phyloP scores from a whole-genome alignment of 495 filamentous ascomycete genomes.

The Saxophila tyrrhenica region DNA sequence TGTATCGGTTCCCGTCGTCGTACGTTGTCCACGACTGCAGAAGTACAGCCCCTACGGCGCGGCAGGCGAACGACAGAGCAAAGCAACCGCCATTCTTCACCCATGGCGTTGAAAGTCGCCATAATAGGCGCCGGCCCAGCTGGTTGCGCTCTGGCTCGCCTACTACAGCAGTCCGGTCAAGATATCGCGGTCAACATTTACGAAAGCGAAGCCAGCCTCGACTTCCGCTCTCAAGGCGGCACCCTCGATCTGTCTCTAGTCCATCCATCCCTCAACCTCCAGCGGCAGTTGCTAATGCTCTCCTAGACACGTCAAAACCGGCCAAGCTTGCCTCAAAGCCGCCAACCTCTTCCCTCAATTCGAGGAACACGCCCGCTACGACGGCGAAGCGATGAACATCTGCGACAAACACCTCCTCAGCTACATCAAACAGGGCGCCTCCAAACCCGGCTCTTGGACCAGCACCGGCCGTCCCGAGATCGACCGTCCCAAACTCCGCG shows the following conservation, averaged over 20 bases:
- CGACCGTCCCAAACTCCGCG: conserved; percentile 34
- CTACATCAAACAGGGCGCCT: conserved; percentile 7
- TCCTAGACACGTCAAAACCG: conserved; percentile 33
- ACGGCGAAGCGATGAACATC: conserved; percentile 38
- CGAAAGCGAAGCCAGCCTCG: conserved; percentile 20
- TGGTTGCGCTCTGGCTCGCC: conserved; percentile 43
- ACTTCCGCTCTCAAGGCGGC: conserved; percentile 33
- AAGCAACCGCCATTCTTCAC: background rate
- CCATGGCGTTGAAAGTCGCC: conserved; percentile 8
- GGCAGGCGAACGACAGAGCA: background rate
- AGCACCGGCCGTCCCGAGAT: conserved; percentile 25
- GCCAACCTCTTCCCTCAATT: conserved; percentile 42
- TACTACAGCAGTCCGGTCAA: conserved; percentile 34
- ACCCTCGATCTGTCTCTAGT: conserved; percentile 45
- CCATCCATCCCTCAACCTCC: too few species aligned
- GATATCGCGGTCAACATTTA: conserved; percentile 19
- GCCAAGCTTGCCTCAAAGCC: conserved; percentile 39
- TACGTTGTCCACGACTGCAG: too few species aligned
- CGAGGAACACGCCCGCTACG: conserved; percentile 36
- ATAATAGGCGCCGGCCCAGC: conserved; percentile 38
- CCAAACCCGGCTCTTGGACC: background rate
- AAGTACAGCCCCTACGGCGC: too few species aligned
- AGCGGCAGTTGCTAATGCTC: background rate
- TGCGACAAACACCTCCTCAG: conserved; percentile 25
- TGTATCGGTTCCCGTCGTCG: too few species aligned